Evolutionary conservation across 2,329 filamentous ascomycete genomes (phyloP), one percentile per base, ranked within the genome.

Genomic region (Colletotrichum sp.): DNA sequence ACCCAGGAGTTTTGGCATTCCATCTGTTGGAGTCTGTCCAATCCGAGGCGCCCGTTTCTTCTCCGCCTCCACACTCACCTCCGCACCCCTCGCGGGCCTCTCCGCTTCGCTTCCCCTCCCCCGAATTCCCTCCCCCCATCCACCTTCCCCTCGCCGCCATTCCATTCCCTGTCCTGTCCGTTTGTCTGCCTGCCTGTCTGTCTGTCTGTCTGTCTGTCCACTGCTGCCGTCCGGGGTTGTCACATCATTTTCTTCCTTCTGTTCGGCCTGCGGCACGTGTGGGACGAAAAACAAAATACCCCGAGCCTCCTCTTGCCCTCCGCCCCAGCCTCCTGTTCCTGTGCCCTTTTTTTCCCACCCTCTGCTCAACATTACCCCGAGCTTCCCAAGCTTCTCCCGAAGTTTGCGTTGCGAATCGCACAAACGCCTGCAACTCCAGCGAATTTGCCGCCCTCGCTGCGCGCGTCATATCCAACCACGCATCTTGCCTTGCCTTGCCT

Each of bases 351-450:
- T 68, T 71, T 81, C 79, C 80, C 70, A 79, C 81, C 79, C 80
- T 86, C 85, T 85, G 81, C 84, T 82, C 85, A 88, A 83, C 85
- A 88, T 88, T 87, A 87, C 81, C 86, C 87, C 85, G 86, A 88
- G 82, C 80, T 76, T 68, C 77, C 73, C 66, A 75, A 71, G 60
- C 60, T 71, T 71, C 71, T 76, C 52, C 71, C 72, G 71, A 76
- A 70, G 44, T 66, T 62, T 39, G 52, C 39, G 60, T 67, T 76
- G 60, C 28, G 24, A 65, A 71, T 74, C 74, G 24, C 70, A 64
- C 65, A 49, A 73, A 76, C 73, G 73, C 69, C 52, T 63, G 63
- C 49, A 60, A 75, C 63, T 73, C 26, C 73, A 63, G 64, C 59
- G 39, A 60, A 68, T 66, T 82, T 77, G 63, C n/a, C n/a, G 44